Evolutionary conservation across 2,329 filamentous ascomycete genomes (phyloP), one percentile per base, ranked within the genome.

Genomic region (Sordariomycetes sp.): DNA sequence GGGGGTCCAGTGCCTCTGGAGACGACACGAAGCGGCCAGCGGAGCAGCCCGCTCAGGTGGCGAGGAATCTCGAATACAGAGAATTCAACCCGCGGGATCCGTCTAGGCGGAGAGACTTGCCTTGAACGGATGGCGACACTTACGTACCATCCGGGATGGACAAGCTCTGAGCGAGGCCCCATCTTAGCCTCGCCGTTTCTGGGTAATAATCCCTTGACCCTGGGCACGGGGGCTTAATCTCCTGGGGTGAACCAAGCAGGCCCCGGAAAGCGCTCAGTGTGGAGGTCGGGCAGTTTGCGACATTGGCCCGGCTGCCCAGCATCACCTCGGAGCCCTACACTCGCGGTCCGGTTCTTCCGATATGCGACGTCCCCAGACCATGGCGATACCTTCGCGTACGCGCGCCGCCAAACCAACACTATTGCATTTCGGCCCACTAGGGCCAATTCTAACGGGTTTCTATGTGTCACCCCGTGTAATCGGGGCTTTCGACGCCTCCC

Each of bases 1-100:
- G 80, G 25, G 62, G 53, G 7, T 52, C 32, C 28, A 12, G 16
- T 18, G 59, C 60, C 18, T 61, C 65, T 6, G 70, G 71, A 60
- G 79, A 81, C 54, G 83, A 86, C 61, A 77, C 80, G 62, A 87
- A 87, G 69, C 60, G 82, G 61, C 83, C 82, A 60, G 78, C 77
- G 46, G 83, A 86, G 69, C 78, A 82, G 62, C 80, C 78, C n/a
- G 75, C 59, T 18, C 54, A 57, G 43, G 54, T 57, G 40, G 55
- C 25, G 40, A 35, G 55, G 48, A 53, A 53, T 11, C 12, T 24
- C 18, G 46, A 57, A 16, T 52, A 57, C n/a, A 46, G 24, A 2
- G 55, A 48, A 14, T 57, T 52, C 24, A 37, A 52, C 12, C 57
- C 50, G 7, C 51, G 54, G 28, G 57, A 58, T 34, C 57, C 57